phyloP scores from a whole-genome alignment of 2,329 filamentous ascomycete genomes.

The Claviceps cyperi region DNA sequence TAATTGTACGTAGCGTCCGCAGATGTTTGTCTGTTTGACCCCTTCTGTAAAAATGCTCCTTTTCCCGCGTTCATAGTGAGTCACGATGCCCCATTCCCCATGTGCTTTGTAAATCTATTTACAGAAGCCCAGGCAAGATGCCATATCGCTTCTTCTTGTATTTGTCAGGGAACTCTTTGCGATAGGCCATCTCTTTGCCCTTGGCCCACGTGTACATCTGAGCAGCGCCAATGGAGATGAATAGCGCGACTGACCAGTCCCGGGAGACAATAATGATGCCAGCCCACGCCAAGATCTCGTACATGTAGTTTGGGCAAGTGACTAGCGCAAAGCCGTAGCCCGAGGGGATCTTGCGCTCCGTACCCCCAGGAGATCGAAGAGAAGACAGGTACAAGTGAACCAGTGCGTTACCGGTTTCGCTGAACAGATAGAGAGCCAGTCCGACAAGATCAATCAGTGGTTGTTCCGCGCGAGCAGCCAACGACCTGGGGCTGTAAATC shows the following conservation, averaged over 20 bases:
- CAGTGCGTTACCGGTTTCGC: constrained; percentile 67
- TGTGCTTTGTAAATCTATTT: constrained; percentile 10
- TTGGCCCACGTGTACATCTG: constrained; percentile 82
- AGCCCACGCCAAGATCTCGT: constrained; percentile 76
- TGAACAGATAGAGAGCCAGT: constrained; percentile 57
- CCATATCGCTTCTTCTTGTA: constrained; percentile 90
- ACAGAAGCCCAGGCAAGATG: constrained; percentile 68
- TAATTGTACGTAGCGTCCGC: background rate
- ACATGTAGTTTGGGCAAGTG: constrained; percentile 96
- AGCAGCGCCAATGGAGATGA: constrained; percentile 54
- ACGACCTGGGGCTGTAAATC: constrained; percentile 64
- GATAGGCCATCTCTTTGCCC: constrained; percentile 84
- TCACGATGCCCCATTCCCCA: background rate
- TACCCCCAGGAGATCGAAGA: constrained; percentile 65
- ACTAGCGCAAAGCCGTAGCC: constrained; percentile 77
- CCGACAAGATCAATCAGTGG: constrained; percentile 48
- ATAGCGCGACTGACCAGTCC: constrained; percentile 64
- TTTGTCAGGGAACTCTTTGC: constrained; percentile 79
- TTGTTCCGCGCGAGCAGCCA: constrained; percentile 40
- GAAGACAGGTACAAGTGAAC: constrained; percentile 67
- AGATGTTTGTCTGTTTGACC: background rate
- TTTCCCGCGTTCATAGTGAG: background rate
- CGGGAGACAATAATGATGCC: constrained; percentile 69
- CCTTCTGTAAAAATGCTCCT: background rate
- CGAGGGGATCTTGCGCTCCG: constrained; percentile 73